These are phyloP conservation scores for Cryoendolithus antarcticus DNA, from an alignment of 2,329 filamentous ascomycete species.

Conservation along the genomic window DNA sequence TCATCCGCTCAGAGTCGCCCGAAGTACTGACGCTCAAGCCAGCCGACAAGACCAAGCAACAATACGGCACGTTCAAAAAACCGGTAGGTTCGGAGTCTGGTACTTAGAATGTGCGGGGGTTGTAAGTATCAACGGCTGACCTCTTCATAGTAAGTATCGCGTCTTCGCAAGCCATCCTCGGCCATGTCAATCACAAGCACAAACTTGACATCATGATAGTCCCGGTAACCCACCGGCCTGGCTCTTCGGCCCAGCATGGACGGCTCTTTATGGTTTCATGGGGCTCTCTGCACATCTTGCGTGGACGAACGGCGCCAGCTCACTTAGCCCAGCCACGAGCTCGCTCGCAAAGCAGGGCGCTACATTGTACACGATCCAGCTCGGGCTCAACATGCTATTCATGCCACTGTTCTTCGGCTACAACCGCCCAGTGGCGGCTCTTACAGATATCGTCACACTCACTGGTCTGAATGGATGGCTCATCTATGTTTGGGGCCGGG, in stretches of 20 bases:
- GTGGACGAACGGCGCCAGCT: constrained; percentile 49
- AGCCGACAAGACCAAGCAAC: constrained; percentile 3
- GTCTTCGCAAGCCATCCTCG: neutral
- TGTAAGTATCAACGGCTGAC: neutral
- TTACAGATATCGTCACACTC: constrained; percentile 61
- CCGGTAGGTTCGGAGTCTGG: constrained; percentile 35
- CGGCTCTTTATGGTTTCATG: constrained; percentile 55
- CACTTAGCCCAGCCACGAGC: constrained; percentile 43
- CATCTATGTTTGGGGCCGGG: constrained; percentile 60
- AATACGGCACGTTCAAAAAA: constrained; percentile 4
- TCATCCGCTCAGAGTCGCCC: no score
- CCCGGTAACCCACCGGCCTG: constrained; percentile 37
- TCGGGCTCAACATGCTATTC: constrained; percentile 76
- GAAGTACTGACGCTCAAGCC: neutral
- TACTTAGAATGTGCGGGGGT: neutral
- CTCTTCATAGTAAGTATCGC: constrained; percentile 1
- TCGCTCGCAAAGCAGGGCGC: constrained; percentile 53
- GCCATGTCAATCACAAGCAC: neutral
- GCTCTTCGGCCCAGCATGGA: constrained; percentile 49
- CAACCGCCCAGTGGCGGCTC: constrained; percentile 59
- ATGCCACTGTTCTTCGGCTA: constrained; percentile 87
- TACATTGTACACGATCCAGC: constrained; percentile 74
- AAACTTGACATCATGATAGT: constrained; percentile 27
- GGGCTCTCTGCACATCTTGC: constrained; percentile 80
- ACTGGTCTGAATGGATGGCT: constrained; percentile 62